Percentiles rank a stretch among this genome's conserved stretches.
Evolutionary conservation across 208 protist genomes (phyloP).

Genomic region (Leishmania martiniquensis): DNA sequence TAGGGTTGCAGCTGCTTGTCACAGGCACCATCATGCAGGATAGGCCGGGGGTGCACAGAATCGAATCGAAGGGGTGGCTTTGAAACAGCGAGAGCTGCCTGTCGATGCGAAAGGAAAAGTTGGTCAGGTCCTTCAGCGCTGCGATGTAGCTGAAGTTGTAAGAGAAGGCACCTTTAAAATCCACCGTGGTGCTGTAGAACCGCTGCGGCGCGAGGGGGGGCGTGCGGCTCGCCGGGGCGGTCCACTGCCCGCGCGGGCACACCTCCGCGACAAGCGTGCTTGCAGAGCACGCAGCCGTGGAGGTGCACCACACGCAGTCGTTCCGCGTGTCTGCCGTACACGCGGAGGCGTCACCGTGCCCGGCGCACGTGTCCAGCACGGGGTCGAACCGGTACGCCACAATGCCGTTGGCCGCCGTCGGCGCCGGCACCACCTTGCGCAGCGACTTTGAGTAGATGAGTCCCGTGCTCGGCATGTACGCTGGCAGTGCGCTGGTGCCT

Average conservation of each 20-base stretch:
- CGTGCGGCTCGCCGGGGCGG: neutral
- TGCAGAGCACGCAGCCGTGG: constrained; percentile 15
- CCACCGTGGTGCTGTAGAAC: constrained; percentile 16
- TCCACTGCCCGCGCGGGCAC: constrained; percentile 26
- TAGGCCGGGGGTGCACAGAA: constrained; percentile 9
- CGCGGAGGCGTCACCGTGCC: neutral
- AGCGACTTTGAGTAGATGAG: constrained; percentile 21
- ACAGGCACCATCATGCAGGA: neutral
- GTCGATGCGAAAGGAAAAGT: neutral
- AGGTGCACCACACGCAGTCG: constrained; percentile 26
- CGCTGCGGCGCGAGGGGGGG: constrained; percentile 4
- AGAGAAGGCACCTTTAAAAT: too few relatives aligned
- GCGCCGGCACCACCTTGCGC: constrained; percentile 25
- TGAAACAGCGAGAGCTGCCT: too few relatives aligned
- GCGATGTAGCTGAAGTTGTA: too few relatives aligned
- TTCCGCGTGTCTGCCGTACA: neutral
- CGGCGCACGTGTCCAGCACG: constrained; percentile 14
- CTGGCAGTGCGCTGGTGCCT: neutral
- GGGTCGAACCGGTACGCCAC: constrained; percentile 27
- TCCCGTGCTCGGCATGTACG: constrained; percentile 10
- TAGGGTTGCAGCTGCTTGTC: neutral
- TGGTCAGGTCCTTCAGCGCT: too few relatives aligned
- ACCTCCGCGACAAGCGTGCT: constrained; percentile 15
- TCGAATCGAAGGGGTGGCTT: too few relatives aligned
- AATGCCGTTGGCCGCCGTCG: constrained; percentile 18